These are phyloP conservation scores for Emmonsia crescens DNA, from an alignment of 2,329 filamentous ascomycete species.

Conservation along the genomic window DNA sequence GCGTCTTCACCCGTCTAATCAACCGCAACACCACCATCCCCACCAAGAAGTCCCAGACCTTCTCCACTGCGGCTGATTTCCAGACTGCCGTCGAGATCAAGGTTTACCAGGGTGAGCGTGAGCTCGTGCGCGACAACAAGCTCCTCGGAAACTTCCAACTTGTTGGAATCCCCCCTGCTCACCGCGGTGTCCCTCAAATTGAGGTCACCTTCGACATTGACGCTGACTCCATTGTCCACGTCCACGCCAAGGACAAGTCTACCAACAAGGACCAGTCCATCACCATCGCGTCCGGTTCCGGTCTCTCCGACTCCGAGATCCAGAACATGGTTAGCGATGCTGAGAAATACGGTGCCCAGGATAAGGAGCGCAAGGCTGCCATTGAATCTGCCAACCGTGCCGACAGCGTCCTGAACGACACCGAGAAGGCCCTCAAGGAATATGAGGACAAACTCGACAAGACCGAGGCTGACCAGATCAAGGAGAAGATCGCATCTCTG, in stretches of 20 bases:
- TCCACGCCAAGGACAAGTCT: conserved; percentile 97
- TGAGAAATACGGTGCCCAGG: conserved; percentile 86
- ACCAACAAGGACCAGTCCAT: conserved; percentile 99
- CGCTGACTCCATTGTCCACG: conserved; percentile 94
- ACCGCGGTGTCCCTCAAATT: conserved; percentile 90
- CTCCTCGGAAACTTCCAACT: conserved; percentile 98
- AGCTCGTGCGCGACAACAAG: conserved; percentile 98
- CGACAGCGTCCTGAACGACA: conserved; percentile 92
- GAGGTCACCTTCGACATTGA: conserved; percentile 99
- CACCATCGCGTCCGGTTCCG: conserved; percentile 94
- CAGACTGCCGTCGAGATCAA: conserved; percentile 99
- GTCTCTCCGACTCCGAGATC: conserved; percentile 90
- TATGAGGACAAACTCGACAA: conserved; percentile 95
- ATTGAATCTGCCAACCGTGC: conserved; percentile 97
- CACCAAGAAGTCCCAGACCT: conserved; percentile 97
- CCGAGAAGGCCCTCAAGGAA: conserved; percentile 96
- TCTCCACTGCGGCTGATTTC: conserved; percentile 96
- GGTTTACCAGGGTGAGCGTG: conserved; percentile 99
- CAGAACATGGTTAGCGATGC: conserved; percentile 96
- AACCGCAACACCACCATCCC: conserved; percentile 99
- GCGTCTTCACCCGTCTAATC: conserved; percentile 96
- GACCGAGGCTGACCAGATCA: conserved; percentile 82
- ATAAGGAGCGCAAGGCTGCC: conserved; percentile 91
- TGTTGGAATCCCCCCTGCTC: conserved; percentile 88
- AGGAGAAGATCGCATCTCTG: conserved; percentile 79